Evolutionary conservation across 2,329 filamentous ascomycete species (phyloP).

Genomic region (Fusarium sp.): DNA sequence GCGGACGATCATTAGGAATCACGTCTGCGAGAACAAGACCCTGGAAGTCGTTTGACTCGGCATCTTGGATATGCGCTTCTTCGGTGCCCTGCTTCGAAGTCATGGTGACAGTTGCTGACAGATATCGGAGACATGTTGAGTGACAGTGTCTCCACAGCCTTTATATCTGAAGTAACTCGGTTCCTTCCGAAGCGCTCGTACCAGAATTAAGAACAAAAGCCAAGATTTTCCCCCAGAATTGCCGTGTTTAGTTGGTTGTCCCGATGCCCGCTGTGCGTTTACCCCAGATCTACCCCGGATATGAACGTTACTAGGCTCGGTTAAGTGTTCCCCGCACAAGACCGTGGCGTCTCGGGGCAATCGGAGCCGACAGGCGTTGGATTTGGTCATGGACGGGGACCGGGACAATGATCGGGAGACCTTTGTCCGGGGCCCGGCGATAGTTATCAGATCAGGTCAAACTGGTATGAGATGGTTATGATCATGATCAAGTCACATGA

Average conservation of each 20-base stretch:
- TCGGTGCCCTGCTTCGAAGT: constrained; percentile 25
- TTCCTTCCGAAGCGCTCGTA: constrained; percentile 21
- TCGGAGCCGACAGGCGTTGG: constrained; percentile 14
- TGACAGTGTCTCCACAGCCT: constrained; percentile 13
- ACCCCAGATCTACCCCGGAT: constrained; percentile 41
- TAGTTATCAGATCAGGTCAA: too few relatives aligned
- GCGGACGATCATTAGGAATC: constrained; percentile 37
- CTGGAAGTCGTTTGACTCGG: constrained; percentile 36
- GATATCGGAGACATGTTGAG: too few relatives aligned
- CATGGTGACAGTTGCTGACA: too few relatives aligned
- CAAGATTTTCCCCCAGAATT: not conserved
- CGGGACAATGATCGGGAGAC: not conserved
- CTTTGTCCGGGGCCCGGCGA: not conserved
- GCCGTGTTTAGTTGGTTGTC: not conserved
- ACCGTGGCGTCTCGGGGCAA: constrained; percentile 7
- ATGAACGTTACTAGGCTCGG: not conserved
- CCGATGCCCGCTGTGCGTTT: constrained; percentile 35
- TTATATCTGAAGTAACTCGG: constrained; percentile 19
- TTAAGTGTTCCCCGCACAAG: not conserved
- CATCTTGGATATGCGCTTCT: constrained; percentile 25
- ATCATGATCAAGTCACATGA: not conserved
- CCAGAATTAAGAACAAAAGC: not conserved
- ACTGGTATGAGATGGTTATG: not conserved
- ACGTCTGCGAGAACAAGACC: constrained; percentile 44
- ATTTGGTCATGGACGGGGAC: not conserved